Evolutionary conservation across 768 basidiomycete genomes (phyloP).

Genomic region (Xanthoconium purpureum): DNA sequence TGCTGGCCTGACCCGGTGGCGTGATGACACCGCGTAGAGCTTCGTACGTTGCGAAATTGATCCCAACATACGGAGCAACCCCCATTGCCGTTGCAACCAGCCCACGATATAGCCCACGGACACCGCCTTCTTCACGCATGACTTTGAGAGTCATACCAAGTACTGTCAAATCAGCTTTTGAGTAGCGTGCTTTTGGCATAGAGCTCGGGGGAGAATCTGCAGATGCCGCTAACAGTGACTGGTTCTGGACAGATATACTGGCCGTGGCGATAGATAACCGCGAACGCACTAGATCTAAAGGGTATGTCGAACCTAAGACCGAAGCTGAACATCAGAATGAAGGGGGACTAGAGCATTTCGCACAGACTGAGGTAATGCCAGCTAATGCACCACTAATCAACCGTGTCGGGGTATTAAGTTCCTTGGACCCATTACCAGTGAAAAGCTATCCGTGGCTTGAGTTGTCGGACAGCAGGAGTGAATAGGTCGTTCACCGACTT

Average conservation of each 20-base stretch:
- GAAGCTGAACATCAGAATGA: conserved; percentile 8
- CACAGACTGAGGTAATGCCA: conserved; percentile 92
- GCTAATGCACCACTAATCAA: conserved; percentile 86
- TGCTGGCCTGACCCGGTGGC: conserved; percentile 73
- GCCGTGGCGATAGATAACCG: conserved; percentile 92
- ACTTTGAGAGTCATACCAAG: conserved; percentile 90
- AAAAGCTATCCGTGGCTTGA: conserved; percentile 55
- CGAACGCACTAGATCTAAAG: conserved; percentile 89
- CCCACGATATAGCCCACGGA: conserved; percentile 84
- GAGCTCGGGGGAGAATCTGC: conserved; percentile 28
- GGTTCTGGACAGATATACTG: conserved; percentile 49
- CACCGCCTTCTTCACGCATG: conserved; percentile 87
- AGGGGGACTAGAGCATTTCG: conserved; percentile 32
- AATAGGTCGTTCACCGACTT: conserved; percentile 41
- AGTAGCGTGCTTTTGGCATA: conserved; percentile 36
- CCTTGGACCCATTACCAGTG: conserved; percentile 60
- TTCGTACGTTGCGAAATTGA: conserved; percentile 96
- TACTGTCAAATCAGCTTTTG: conserved; percentile 61
- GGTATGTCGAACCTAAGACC: conserved; percentile 74
- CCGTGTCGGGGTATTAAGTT: conserved; percentile 86
- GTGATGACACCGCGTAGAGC: conserved; percentile 70
- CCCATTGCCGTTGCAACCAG: conserved; percentile 81
- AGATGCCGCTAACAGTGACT: conserved; percentile 19
- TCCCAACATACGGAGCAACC: conserved; percentile 85
- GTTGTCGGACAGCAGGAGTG: conserved; percentile 12